A percentile compares a stretch with the other conserved stretches of the same genome.
phyloP scores from a whole-genome alignment of 371 early-diverging fungal species.

The Rhizopus sp. region DNA sequence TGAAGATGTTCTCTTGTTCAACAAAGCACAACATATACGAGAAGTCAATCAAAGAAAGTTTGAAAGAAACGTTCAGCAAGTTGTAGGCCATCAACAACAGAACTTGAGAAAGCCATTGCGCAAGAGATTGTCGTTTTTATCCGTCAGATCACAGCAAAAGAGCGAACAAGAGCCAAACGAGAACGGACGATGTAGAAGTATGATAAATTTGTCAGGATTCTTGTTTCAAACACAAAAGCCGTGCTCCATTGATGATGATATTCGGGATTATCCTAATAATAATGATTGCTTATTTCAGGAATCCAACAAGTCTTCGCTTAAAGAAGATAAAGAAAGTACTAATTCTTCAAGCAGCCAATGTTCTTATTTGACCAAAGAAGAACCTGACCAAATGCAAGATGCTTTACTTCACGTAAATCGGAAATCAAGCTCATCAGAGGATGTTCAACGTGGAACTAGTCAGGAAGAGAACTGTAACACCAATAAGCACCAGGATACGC shows the following conservation, averaged over 20 bases:
- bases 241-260: not conserved
- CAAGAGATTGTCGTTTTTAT: slow-evolving; percentile 25
- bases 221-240: not conserved
- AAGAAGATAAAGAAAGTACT: not conserved
- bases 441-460: too few relatives aligned
- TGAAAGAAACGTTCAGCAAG: slow-evolving; percentile 16
- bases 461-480: not conserved
- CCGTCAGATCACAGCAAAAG: slow-evolving; percentile 15
- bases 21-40: slow-evolving; percentile 32
- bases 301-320: not conserved
- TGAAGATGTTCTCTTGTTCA: slow-evolving; percentile 43
- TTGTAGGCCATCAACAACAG: not conserved
- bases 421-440: too few relatives aligned
- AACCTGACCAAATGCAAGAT: not conserved
- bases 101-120: slow-evolving; percentile 13
- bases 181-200: not conserved
- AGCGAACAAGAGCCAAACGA: slow-evolving; percentile 2
- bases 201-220: not conserved
- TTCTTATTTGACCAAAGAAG: not conserved
- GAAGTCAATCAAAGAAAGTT: slow-evolving; percentile 36
- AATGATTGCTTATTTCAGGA: not conserved
- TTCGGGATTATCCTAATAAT: not conserved
- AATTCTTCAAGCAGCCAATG: not conserved
- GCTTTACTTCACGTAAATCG: not conserved
- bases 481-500: not conserved